Base-by-base conservation (phyloP, 2,329 filamentous ascomycete species). In the Cylindrodendrum hubeiense region DNA sequence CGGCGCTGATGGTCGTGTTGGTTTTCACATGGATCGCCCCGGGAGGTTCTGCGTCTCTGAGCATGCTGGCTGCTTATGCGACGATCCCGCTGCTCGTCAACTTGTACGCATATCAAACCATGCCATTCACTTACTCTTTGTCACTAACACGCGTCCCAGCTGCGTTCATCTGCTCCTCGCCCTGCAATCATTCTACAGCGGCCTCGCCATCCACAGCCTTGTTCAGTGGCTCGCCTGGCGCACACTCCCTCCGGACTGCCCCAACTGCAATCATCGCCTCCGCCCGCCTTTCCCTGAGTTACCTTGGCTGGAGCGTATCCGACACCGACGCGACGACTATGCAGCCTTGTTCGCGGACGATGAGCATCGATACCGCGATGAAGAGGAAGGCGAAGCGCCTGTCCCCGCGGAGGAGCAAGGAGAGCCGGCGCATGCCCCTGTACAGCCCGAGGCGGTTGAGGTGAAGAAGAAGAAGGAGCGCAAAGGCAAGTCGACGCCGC, bases 61-160 rank as follows among this genome's bases (percentile, higher is more conserved):
- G 75, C 43, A 82, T 82, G 80, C 74, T 83, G 33, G 80, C 80
- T 39, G 78, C 81, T 13, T 83, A 83, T 67, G 77, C 77, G 12
- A 83, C 81, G 3, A 76, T 83, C 19, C 81, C 81, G 39, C 73
- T 83, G 46, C 67, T 83, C 28, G 60, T 78, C 34, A 82, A 79
- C 67, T 81, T 82, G 82, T 83, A 74, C 67, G 79, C 70, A 41
- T 10, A 28, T 12, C 13, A 10, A 1, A 6, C 15, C 21, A n/a
- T 46, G 5, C 26, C 15, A 4, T 10, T 21, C 17, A 13, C 28
- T 24, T 15, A 9, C 15, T 15, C 15, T 30, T 19, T 9, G 34
- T 50, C 3, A 17, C 66, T 67, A 60, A 68, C 61, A 26, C 4
- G 3, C 46, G 17, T 24, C 51, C 28, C 26, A 83, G 81, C 63